Evolutionary conservation across 441 rosid species (phyloP), one percentile per base, ranked within the genome.

Genomic region (Sinapis alba): DNA sequence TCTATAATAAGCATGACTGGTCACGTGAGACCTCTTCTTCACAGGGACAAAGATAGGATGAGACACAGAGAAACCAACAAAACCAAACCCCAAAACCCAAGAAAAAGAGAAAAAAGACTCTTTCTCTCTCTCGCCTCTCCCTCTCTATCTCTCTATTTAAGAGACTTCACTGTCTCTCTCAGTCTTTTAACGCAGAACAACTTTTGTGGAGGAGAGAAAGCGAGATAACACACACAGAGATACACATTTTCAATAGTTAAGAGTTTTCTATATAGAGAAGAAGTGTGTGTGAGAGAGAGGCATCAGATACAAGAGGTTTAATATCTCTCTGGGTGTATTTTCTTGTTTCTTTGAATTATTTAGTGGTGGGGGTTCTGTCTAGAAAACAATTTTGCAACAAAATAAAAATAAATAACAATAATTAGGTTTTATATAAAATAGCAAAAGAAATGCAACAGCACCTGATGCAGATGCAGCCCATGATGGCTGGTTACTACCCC

Each of bases 401-500:
- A 15, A 59, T 69, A 63, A 28, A 71, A 65, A 50, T 24, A 71
- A 59, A 59, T 19, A 59, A 62, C 18, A 58, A 30, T 41, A 38
- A 56, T 64, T 60, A 64, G 72, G 78, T 82, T 74, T 69, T 80
- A 80, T 83, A 81, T 83, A 86, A 83, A 70, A 83, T 72, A 66
- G 77, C 73, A 82, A 78, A 84, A 88, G 82, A 84, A 81, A 90
- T 92, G 95, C 98, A 94, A 83, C 98, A 92, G 97, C 99, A 92
- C 94, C 97, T 95, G 98, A 88, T 89, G 91, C 97, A 88, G 94
- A 93, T 89, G 98, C 98, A 91, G 90, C 95, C 94, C 92, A 90
- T 91, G 95, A 93, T 93, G 97, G 97, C 97, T 78, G 88, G 97
- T 72, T 95, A 91, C 86, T 93, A 91, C 82, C 94, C 99, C 77